Evolutionary conservation across 2,329 filamentous ascomycete genomes (phyloP).

Genomic region (Trichoderma atroviride): DNA sequence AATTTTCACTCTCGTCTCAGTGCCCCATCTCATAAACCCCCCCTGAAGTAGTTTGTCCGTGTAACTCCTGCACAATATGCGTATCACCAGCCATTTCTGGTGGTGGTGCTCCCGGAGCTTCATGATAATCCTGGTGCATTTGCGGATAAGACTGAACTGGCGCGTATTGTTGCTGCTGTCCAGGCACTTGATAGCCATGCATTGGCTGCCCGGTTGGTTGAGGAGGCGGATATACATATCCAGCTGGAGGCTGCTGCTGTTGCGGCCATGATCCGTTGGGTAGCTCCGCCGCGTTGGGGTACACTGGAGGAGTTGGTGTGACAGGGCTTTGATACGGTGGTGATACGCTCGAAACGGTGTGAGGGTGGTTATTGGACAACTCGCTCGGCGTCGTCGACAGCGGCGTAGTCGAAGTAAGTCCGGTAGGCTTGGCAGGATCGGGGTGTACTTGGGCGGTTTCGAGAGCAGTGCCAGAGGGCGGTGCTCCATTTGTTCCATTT

Average conservation of each 20-base stretch:
- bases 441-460: neutral
- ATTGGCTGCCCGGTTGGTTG: neutral
- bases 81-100: conserved; percentile 14
- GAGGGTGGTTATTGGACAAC: neutral
- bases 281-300: conserved; percentile 4
- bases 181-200: neutral
- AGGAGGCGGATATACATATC: conserved; percentile 9
- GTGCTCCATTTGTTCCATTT: neutral
- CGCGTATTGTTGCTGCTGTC: neutral
- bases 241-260: conserved; percentile 2
- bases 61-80: conserved; percentile 19
- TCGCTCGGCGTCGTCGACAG: conserved; percentile 11
- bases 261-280: conserved; percentile 7
- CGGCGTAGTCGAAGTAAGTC: neutral
- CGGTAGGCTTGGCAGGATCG: neutral
- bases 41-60: neutral
- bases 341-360: conserved; percentile 4
- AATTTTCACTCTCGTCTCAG: neutral
- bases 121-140: conserved; percentile 14
- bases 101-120: neutral
- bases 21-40: conserved; percentile 16
- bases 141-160: neutral
- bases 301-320: conserved; percentile 6
- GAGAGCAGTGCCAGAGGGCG: neutral
- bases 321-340: conserved; percentile 6